Conservation (phyloP, 805 yeast genomes). For the Sugiyamaella chiloensis region DNA sequence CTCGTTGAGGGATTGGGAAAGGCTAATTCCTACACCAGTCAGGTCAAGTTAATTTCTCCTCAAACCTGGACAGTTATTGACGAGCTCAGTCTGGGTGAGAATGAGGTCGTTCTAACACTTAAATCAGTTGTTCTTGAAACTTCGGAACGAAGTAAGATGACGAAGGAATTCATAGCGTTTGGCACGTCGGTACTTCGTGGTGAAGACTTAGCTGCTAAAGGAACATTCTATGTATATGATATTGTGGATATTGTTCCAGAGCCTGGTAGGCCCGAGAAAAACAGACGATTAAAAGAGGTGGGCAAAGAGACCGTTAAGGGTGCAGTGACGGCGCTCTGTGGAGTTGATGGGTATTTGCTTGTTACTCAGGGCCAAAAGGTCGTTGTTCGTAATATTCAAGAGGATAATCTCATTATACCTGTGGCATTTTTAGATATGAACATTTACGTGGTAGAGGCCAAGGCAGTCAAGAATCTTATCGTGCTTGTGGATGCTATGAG, state of each 20-base stretch:
- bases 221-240: constrained; percentile 71
- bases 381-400: constrained; percentile 77
- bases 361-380: constrained; percentile 83
- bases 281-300: constrained; percentile 69
- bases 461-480: constrained; percentile 79
- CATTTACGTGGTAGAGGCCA: constrained; percentile 72
- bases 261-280: constrained; percentile 80
- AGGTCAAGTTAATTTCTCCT: constrained; percentile 66
- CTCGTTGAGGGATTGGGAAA: constrained; percentile 46
- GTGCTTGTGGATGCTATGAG: constrained; percentile 77
- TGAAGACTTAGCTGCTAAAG: constrained; percentile 79
- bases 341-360: constrained; percentile 77
- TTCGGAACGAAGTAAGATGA: constrained; percentile 35
- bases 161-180: constrained; percentile 66
- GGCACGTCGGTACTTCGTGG: constrained; percentile 74
- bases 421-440: constrained; percentile 92
- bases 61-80: constrained; percentile 75
- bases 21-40: constrained; percentile 58
- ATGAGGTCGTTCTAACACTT: constrained; percentile 61
- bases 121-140: constrained; percentile 50
- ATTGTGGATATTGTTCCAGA: constrained; percentile 84
- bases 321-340: constrained; percentile 74
- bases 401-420: constrained; percentile 81
- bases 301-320: constrained; percentile 76
- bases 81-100: constrained; percentile 57